Base-by-base conservation (phyloP, 2,329 filamentous ascomycete species). In the Exophiala sideris region DNA sequence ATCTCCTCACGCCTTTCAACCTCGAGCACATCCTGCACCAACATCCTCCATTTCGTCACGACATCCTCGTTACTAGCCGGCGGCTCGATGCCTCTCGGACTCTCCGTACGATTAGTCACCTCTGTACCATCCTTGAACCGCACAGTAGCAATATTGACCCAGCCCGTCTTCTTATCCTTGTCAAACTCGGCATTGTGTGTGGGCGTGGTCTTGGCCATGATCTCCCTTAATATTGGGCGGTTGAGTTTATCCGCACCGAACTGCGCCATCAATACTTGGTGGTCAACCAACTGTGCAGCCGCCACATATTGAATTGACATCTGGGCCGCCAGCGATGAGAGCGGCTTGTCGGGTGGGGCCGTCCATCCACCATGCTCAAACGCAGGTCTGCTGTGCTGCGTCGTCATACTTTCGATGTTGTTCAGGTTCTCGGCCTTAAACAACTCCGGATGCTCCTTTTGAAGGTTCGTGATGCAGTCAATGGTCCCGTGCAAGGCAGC, bases 321-420 rank as follows among this genome's bases (percentile, higher is more conserved):
- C 48, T 75, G 72, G 3, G 71, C 71, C 1, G 71, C 71, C 0
- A 68, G 71, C 5, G 61, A 58, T 0, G 65, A 68, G 4, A 74
- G 46, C 1, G 72, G 71, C 9, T 68, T 61, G 14, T 54, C 40
- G 11, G 29, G 2, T 32, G 63, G 61, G 1, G 67, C 60, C 6
- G 65, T 59, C 65, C 68, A 75, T 7, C 73, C 72, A 10, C 68
- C 70, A 44, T 74, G 71, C 11, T 69, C 56, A 45, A 67, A 72
- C 5, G 64, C 64, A 1, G 62, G 50, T 51, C 61, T 68, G 33
- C 48, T 60, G 61, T 69, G 66, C 61, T 57, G 60, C 40, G 73
- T 65, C 5, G 65, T 53, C 34, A 71, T 66, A 5, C 45, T 58
- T 6, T 62, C 50, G 42, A 70, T 47, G 11, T 68, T 50, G 16